These are phyloP conservation scores for Penicillium salamii DNA, from an alignment of 495 filamentous ascomycete genomes.

Conservation along the genomic window DNA sequence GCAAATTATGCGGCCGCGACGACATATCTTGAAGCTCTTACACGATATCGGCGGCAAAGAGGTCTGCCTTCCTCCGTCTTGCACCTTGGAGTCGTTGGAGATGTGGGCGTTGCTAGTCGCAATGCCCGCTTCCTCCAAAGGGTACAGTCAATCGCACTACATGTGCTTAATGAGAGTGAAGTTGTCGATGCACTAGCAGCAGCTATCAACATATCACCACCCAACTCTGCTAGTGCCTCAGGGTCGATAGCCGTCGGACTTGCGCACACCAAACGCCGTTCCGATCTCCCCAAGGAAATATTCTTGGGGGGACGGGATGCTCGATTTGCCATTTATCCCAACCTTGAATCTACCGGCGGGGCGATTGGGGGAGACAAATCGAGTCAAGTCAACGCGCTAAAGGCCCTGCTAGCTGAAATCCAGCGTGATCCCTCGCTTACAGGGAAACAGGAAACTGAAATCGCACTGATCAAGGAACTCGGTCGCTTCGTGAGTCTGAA, in stretches of 20 bases:
- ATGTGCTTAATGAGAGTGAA: slow-evolving; percentile 2
- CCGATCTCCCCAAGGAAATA: neutral
- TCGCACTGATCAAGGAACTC: neutral
- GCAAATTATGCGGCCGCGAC: slow-evolving; percentile 3
- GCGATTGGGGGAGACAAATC: neutral
- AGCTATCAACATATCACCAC: neutral
- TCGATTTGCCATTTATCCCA: slow-evolving; percentile 1
- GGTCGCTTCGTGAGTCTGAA: slow-evolving; percentile 1
- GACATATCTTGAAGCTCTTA: neutral
- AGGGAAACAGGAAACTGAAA: neutral
- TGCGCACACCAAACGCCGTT: neutral
- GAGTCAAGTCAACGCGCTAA: neutral
- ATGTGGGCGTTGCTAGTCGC: slow-evolving; percentile 1
- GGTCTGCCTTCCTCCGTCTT: neutral
- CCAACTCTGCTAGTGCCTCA: neutral
- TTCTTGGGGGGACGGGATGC: slow-evolving; percentile 2
- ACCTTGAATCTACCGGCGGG: neutral
- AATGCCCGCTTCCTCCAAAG: slow-evolving; percentile 1
- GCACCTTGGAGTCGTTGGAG: slow-evolving; percentile 4
- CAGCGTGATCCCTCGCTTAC: neutral
- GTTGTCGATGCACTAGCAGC: slow-evolving; percentile 2
- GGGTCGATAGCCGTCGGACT: neutral
- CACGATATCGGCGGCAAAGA: neutral
- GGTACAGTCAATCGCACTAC: slow-evolving; percentile 2
- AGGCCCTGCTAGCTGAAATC: neutral